A percentile compares a stretch with the other conserved stretches of the same genome.
Conservation (phyloP, 164 flowering plant genomes). For the Vitis cinerea region DNA sequence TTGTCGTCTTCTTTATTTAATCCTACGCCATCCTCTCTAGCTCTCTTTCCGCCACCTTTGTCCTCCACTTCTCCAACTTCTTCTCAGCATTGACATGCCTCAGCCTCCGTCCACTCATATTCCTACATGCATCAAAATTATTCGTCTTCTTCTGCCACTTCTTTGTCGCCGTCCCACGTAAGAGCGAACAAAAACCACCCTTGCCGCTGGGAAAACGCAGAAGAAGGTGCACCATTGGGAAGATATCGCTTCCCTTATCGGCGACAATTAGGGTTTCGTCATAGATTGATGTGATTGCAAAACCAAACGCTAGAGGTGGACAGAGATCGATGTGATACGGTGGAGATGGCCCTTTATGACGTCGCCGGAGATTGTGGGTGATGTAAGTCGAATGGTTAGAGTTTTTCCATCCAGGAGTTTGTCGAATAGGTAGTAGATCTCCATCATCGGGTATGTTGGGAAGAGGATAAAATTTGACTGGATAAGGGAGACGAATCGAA, state of each 20-base stretch:
- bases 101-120: conserved; percentile 92
- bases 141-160: conserved; percentile 98
- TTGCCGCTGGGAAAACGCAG: conserved; percentile 77
- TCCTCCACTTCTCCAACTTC: conserved; percentile 91
- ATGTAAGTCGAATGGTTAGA: conserved; percentile 35
- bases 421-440: conserved; percentile 37
- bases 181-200: conserved; percentile 94
- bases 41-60: conserved; percentile 75
- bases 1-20: conserved; percentile 68
- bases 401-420: conserved; percentile 58
- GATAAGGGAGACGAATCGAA: too few relatives aligned
- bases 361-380: conserved; percentile 31
- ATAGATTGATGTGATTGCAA: conserved; percentile 29
- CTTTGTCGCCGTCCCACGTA: conserved; percentile 92
- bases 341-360: conserved; percentile 35
- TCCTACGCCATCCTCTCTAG: conserved; percentile 91
- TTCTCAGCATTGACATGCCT: conserved; percentile 96
- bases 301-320: conserved; percentile 37
- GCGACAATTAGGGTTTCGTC: conserved; percentile 23
- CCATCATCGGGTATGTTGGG: too few relatives aligned
- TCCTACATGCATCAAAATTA: conserved; percentile 95
- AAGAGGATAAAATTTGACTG: too few relatives aligned
- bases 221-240: conserved; percentile 42
- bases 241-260: conserved; percentile 10
- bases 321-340: conserved; percentile 45